Evolutionary conservation across 805 yeast genomes (phyloP).

Genomic region (Candida piceae): DNA sequence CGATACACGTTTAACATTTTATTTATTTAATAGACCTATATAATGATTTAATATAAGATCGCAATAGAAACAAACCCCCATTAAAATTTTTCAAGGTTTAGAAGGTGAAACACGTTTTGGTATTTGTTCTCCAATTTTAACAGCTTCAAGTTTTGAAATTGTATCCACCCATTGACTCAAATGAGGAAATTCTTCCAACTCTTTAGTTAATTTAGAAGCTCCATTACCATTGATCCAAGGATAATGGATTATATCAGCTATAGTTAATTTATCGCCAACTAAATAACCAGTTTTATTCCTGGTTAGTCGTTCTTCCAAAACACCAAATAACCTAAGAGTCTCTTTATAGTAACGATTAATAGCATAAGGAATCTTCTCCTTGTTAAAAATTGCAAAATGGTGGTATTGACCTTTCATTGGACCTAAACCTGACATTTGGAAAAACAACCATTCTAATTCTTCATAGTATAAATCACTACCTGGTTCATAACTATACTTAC

Average conservation of each 20-base stretch:
- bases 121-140: slow-evolving; percentile 27
- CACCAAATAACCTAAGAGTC: slow-evolving; percentile 48
- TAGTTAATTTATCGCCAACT: slow-evolving; percentile 54
- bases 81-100: too few species aligned
- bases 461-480: slow-evolving; percentile 44
- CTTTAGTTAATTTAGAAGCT: neutral
- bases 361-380: slow-evolving; percentile 50
- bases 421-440: slow-evolving; percentile 56
- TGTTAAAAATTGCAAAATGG: slow-evolving; percentile 41
- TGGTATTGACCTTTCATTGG: slow-evolving; percentile 61
- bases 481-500: slow-evolving; percentile 37
- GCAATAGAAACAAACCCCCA: too few species aligned
- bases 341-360: slow-evolving; percentile 48
- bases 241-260: slow-evolving; percentile 51
- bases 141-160: slow-evolving; percentile 29
- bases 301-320: slow-evolving; percentile 45
- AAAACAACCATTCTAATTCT: slow-evolving; percentile 47
- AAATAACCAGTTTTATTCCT: slow-evolving; percentile 47
- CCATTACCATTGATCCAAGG: slow-evolving; percentile 37
- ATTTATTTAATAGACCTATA: too few species aligned
- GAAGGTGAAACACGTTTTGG: too few species aligned
- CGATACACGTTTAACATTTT: too few species aligned
- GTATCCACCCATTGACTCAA: slow-evolving; percentile 37
- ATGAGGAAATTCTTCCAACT: neutral
- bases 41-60: too few species aligned